Evolutionary conservation across 305 asterid species (phyloP), one percentile per base, ranked within the genome.

Genomic region (Fraxinus angustifolia): DNA sequence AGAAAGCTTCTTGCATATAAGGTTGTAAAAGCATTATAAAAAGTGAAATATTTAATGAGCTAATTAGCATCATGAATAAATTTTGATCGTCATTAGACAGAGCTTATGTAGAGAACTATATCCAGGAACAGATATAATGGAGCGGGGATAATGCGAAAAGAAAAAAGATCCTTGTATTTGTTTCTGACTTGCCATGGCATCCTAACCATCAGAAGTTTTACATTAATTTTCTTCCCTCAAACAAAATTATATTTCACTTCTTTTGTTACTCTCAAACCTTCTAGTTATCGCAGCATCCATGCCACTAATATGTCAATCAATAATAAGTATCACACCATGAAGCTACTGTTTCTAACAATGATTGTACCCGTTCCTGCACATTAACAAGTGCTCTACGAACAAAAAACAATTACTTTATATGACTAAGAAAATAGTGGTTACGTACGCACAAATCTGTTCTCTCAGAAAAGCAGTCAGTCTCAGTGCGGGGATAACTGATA

Each of bases 401-500:
- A 4, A 30, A 68, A 68, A 68, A 40, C 17, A 78, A 78, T 71
- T 65, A 78, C 50, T 76, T 45, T 73, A 82, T 76, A 79, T 42
- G 76, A 78, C 58, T 26, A 38, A 60, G 80, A 75, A 73, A 75
- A 38, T 81, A 75, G 75, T 42, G 77, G 75, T 35, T 80, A 86
- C 94, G 40, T 83, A 93, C 98, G 72, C 73, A 95, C 88, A 96
- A 90, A 87, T 93, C 90, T 36, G 97, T 91, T 79, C 91, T 88
- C 79, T 80, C 89, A 31, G 97, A 89, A 88, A 96, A 96, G 89
- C 90, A 7, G 76, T 96, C 99, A 74, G 99, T 96, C 91, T 96
- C 99, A 31, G 99, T 96, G 75, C 99, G 99, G 82, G 99, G 99
- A 90, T 96, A 96, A 85, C 99, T 96, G 84, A 96, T 94, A 84